Evolutionary conservation across 306 rosid species (phyloP), one percentile per base, ranked within the genome.

Genomic region (Castanea crenata): DNA sequence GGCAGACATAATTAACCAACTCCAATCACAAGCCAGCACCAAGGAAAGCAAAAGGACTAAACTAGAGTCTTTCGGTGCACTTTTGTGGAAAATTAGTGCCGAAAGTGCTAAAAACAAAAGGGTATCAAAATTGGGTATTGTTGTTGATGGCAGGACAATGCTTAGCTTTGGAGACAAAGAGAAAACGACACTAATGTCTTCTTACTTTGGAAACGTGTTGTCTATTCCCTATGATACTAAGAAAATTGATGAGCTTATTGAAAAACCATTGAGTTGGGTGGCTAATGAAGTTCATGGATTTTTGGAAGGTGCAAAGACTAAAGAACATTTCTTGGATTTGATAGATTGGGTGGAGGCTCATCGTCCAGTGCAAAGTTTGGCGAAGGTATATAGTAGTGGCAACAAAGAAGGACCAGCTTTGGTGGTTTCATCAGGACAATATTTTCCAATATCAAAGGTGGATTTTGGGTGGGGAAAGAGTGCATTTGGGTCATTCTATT

Each of bases 321-420:
- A 85, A 55, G 93, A 89, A 15, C 96, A 92, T 55, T 92, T 92
- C 79, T 63, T 91, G 13, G 89, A 92, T 10, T 84, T 92, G 0
- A 84, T 92, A 35, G 97, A 92, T 64, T 92, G 96, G 97, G 93
- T 91, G 58, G 97, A 92, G 86, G 84, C 83, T 2, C 89, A 85
- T 13, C 83, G 92, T 0, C 97, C 97, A 1, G 71, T 76, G 2
- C 83, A 76, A 1, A 85, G 84, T 0, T 15, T 91, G 74, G 82
- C 96, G 0, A 81, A 67, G 61, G 83, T 91, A 34, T 88, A 88
- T 59, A n/a, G 80, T 5, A 9, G 32, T 0, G 77, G 78, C 1
- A 46, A 56, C 0, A 55, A 80, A 0, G 94, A 87, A 0, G 91
- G 88, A 3, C 88, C 89, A 0, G 80, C 92, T 5, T 89, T 93